These are phyloP conservation scores for Mucuna pruriens DNA, from an alignment of 306 rosid genomes.

Conservation along the genomic window DNA sequence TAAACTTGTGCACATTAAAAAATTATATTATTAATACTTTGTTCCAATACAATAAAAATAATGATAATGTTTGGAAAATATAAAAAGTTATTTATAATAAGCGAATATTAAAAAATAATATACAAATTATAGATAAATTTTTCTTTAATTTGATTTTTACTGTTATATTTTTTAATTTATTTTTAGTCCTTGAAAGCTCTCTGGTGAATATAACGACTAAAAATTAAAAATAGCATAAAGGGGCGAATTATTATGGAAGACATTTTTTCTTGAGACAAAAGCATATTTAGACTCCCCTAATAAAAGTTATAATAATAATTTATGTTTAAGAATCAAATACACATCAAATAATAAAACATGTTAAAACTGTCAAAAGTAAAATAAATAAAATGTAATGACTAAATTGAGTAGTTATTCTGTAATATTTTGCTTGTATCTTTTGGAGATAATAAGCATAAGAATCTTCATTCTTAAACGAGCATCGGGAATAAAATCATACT, in stretches of 20 bases:
- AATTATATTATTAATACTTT: too few relatives aligned
- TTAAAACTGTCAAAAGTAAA: background rate
- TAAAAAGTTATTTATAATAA: too few relatives aligned
- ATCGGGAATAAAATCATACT: background rate
- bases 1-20: too few relatives aligned
- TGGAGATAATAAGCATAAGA: background rate
- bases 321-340: background rate
- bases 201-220: too few relatives aligned
- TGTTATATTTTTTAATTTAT: too few relatives aligned
- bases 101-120: background rate
- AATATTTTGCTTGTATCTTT: too few relatives aligned
- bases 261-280: background rate
- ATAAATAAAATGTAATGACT: background rate
- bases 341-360: background rate
- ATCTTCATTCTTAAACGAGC: background rate
- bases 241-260: background rate
- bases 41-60: background rate
- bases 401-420: too few relatives aligned
- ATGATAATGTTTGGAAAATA: background rate
- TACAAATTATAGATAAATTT: too few relatives aligned
- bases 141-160: too few relatives aligned
- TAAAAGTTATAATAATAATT: background rate
- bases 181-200: background rate
- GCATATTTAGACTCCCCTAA: background rate
- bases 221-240: background rate